These are phyloP conservation scores for Neoscytalidium dimidiatum DNA, from an alignment of 2,329 filamentous ascomycete genomes.

Conservation along the genomic window DNA sequence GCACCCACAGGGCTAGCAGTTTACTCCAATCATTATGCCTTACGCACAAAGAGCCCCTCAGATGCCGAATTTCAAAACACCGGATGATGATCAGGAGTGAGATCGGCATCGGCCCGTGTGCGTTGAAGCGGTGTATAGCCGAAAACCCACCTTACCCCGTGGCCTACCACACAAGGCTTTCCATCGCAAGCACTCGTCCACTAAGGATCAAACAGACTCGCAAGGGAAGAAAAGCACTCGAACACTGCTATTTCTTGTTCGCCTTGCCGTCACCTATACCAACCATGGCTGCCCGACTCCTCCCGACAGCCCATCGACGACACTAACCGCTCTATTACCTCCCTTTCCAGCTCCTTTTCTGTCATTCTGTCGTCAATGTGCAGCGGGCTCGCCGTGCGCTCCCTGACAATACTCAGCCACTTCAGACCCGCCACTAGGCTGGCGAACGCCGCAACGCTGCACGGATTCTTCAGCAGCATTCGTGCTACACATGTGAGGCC, in stretches of 20 bases:
- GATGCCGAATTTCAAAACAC: neutral
- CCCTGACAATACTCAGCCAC: neutral
- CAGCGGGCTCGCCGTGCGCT: neutral
- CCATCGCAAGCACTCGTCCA: neutral
- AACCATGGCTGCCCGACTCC: neutral
- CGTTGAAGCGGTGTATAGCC: neutral
- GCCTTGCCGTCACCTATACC: neutral
- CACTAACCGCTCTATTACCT: neutral
- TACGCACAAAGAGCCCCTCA: neutral
- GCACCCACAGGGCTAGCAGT: neutral
- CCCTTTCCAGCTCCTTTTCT: neutral
- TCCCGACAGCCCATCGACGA: neutral
- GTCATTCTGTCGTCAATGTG: neutral
- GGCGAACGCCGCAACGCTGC: neutral
- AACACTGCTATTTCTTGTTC: too few species aligned
- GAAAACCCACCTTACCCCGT: neutral
- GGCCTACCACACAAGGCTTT: neutral
- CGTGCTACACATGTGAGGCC: neutral
- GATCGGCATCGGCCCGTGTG: slow-evolving; percentile 9
- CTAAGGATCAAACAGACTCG: neutral
- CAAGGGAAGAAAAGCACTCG: too few species aligned
- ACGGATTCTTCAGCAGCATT: neutral
- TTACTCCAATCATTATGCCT: neutral
- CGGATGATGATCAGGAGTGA: slow-evolving; percentile 5
- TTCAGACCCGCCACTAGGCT: neutral